Evolutionary conservation across 345 rosid genomes (phyloP).

Genomic region (Melaleuca alternifolia): DNA sequence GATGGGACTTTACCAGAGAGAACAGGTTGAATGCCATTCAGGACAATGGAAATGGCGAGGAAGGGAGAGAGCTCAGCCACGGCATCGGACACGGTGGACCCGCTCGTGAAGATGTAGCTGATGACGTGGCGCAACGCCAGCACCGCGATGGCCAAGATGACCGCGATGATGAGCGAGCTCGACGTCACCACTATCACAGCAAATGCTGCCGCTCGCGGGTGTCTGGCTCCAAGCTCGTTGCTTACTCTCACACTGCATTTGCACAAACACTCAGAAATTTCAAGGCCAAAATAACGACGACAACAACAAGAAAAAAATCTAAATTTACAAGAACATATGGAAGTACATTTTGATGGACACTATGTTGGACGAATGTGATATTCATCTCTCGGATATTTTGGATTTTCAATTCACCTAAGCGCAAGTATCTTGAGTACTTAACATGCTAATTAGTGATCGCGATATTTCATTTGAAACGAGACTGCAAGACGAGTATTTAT

Average conservation of each 20-base stretch:
- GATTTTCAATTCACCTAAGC: background rate
- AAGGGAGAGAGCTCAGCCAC: slow-evolving; percentile 47
- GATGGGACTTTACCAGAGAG: slow-evolving; percentile 28
- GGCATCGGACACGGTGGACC: slow-evolving; percentile 37
- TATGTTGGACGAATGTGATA: background rate
- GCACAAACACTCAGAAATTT: background rate
- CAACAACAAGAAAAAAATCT: background rate
- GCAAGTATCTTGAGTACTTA: background rate
- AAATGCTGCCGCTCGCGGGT: slow-evolving; percentile 48
- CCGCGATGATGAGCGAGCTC: slow-evolving; percentile 24
- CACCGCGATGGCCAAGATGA: slow-evolving; percentile 23
- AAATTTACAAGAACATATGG: background rate
- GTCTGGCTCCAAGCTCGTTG: slow-evolving; percentile 52
- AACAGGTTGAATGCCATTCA: slow-evolving; percentile 65
- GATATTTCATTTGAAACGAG: background rate
- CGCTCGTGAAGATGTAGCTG: slow-evolving; percentile 44
- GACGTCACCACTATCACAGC: slow-evolving; percentile 31
- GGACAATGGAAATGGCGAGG: slow-evolving; percentile 38
- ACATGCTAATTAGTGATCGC: too few species aligned
- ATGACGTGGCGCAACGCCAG: slow-evolving; percentile 28
- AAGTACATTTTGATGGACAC: background rate
- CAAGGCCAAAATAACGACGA: background rate
- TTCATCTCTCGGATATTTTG: background rate
- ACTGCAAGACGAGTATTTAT: background rate
- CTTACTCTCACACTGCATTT: slow-evolving; percentile 45